A percentile compares a stretch with the other conserved stretches of the same genome.
Evolutionary conservation across 2,329 filamentous ascomycete species (phyloP).

Genomic region (Xylaria sp.): DNA sequence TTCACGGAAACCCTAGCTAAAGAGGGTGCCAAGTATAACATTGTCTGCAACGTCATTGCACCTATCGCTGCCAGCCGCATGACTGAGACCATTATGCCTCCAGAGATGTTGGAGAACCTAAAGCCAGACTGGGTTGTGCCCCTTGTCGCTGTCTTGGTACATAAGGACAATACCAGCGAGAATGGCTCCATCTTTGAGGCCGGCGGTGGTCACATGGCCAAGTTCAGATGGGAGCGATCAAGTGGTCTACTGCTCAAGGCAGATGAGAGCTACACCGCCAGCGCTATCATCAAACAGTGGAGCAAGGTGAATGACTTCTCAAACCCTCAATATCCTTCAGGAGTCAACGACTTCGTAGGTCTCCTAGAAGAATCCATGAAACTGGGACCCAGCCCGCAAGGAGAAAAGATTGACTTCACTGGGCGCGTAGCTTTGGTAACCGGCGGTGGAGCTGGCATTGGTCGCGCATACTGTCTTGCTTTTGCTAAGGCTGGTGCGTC

Average conservation of each 20-base stretch:
- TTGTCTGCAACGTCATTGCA: slow-evolving; percentile 91
- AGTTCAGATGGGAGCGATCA: slow-evolving; percentile 93
- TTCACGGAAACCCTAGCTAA: slow-evolving; percentile 98
- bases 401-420: slow-evolving; percentile 78
- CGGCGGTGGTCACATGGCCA: slow-evolving; percentile 89
- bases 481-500: slow-evolving; percentile 85
- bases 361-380: slow-evolving; percentile 85
- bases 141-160: slow-evolving; percentile 84
- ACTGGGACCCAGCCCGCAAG: slow-evolving; percentile 72
- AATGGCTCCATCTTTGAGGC: slow-evolving; percentile 92
- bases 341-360: slow-evolving; percentile 85
- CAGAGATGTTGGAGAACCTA: slow-evolving; percentile 83
- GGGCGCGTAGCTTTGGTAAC: slow-evolving; percentile 88
- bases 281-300: slow-evolving; percentile 89
- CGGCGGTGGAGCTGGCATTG: slow-evolving; percentile 87
- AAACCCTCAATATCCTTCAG: slow-evolving; percentile 79
- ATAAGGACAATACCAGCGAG: slow-evolving; percentile 82
- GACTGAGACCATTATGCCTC: slow-evolving; percentile 94
- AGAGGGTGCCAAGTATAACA: slow-evolving; percentile 98
- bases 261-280: slow-evolving; percentile 85
- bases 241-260: slow-evolving; percentile 88
- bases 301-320: slow-evolving; percentile 86
- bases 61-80: slow-evolving; percentile 94
- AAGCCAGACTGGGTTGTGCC: slow-evolving; percentile 96
- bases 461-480: slow-evolving; percentile 85